Percentiles rank a stretch among this genome's conserved stretches.
Evolutionary conservation across 805 yeast species (phyloP).

Genomic region (Sugiyamaella americana): DNA sequence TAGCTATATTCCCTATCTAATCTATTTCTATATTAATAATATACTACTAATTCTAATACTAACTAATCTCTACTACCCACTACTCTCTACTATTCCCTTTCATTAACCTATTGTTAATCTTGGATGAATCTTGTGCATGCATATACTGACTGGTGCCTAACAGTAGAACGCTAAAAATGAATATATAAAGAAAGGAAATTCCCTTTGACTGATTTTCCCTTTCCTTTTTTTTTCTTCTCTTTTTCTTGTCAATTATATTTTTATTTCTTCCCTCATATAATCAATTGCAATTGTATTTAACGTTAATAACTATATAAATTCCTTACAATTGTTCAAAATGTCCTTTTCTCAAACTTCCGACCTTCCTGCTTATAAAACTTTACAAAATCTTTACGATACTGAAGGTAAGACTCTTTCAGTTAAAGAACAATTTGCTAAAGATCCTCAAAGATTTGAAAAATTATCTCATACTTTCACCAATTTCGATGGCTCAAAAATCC

Average conservation of each 20-base stretch:
- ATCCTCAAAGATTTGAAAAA: constrained; percentile 68
- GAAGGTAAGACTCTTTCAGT: constrained; percentile 68
- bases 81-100: too few relatives aligned
- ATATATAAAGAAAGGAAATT: neutral
- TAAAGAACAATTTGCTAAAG: constrained; percentile 69
- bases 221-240: neutral
- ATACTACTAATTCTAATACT: too few relatives aligned
- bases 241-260: neutral
- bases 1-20: too few relatives aligned
- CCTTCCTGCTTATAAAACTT: constrained; percentile 77
- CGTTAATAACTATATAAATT: too few relatives aligned
- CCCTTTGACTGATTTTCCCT: neutral
- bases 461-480: constrained; percentile 73
- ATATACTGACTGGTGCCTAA: too few relatives aligned
- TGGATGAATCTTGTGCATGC: too few relatives aligned
- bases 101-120: too few relatives aligned
- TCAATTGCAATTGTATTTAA: neutral
- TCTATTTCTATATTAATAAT: too few relatives aligned
- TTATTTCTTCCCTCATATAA: too few relatives aligned
- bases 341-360: constrained; percentile 60
- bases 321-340: neutral
- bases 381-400: constrained; percentile 63
- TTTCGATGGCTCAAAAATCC: constrained; percentile 79
- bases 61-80: too few relatives aligned
- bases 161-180: neutral